Conservation (phyloP, 179 eudicot genomes). For the Silene vulgaris region DNA sequence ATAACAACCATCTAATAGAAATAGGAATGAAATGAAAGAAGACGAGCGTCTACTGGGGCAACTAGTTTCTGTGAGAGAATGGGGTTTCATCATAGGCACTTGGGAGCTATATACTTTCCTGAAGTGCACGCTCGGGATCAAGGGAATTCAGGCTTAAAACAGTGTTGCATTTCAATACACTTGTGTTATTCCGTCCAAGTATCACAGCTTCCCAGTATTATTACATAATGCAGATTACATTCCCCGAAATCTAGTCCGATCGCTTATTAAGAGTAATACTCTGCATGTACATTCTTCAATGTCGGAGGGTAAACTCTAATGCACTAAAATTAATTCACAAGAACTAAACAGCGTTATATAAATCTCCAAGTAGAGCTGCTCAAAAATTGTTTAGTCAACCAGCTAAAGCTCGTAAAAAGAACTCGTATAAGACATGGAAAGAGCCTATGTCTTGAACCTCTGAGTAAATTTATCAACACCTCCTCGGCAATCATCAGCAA, state of each 20-base stretch:
- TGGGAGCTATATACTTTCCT: background rate
- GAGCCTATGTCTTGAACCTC: slow-evolving; percentile 54
- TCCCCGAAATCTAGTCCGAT: background rate
- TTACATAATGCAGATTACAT: background rate
- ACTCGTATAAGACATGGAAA: background rate
- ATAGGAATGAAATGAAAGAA: background rate
- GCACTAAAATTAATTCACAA: slow-evolving; percentile 10
- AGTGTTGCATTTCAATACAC: slow-evolving; percentile 49
- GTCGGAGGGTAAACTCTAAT: slow-evolving; percentile 2
- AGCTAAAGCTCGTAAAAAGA: background rate
- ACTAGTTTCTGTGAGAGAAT: no score
- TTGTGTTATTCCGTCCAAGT: slow-evolving; percentile 12
- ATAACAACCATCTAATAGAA: no score
- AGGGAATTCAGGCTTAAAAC: background rate
- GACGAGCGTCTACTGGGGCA: background rate
- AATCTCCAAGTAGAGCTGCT: background rate
- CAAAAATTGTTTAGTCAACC: slow-evolving; percentile 19
- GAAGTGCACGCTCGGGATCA: background rate
- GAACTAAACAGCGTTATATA: background rate
- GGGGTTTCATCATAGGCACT: background rate
- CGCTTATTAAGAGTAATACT: background rate
- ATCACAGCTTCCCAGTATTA: slow-evolving; percentile 12
- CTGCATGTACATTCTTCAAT: slow-evolving; percentile 16
- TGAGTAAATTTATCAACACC: slow-evolving; percentile 77
- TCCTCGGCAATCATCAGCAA: slow-evolving; percentile 64